phyloP scores from a whole-genome alignment of 495 filamentous ascomycete genomes.

The Rhypophila decipiens region DNA sequence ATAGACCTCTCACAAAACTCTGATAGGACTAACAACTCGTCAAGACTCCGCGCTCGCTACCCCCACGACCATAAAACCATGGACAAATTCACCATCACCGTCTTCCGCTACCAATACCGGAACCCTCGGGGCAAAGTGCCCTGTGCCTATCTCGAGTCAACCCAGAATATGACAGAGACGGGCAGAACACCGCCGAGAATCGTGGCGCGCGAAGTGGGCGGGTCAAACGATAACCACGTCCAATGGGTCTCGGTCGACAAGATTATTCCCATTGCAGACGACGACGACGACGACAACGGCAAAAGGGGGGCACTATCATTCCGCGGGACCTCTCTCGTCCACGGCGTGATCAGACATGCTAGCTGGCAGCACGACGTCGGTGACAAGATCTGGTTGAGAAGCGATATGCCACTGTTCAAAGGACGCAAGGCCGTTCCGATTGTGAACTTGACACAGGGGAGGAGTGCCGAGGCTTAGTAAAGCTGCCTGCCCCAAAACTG shows the following conservation, averaged over 20 bases:
- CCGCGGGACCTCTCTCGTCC: background rate
- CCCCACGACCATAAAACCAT: too few relatives aligned
- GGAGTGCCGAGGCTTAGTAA: conserved; percentile 6
- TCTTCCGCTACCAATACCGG: conserved; percentile 11
- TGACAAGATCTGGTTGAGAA: conserved; percentile 12
- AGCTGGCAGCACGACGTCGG: conserved; percentile 5
- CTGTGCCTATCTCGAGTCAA: conserved; percentile 11
- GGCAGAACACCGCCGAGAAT: conserved; percentile 1
- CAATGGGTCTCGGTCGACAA: conserved; percentile 14
- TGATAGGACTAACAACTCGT: too few relatives aligned
- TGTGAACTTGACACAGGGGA: conserved; percentile 8
- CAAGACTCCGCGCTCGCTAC: too few relatives aligned
- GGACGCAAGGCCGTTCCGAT: conserved; percentile 6
- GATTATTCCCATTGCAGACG: too few relatives aligned
- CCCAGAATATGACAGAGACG: conserved; percentile 4
- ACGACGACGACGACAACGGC: conserved; percentile 4
- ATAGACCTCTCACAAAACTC: too few relatives aligned
- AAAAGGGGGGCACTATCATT: too few relatives aligned
- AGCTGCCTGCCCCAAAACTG: background rate
- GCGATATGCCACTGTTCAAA: conserved; percentile 6
- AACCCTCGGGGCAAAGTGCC: background rate
- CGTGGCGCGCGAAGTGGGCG: conserved; percentile 17
- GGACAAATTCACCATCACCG: conserved; percentile 3
- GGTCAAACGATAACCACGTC: conserved; percentile 20
- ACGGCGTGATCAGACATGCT: conserved; percentile 5